Base-by-base conservation (phyloP, 116 monocot species). In the Cymodocea nodosa region DNA sequence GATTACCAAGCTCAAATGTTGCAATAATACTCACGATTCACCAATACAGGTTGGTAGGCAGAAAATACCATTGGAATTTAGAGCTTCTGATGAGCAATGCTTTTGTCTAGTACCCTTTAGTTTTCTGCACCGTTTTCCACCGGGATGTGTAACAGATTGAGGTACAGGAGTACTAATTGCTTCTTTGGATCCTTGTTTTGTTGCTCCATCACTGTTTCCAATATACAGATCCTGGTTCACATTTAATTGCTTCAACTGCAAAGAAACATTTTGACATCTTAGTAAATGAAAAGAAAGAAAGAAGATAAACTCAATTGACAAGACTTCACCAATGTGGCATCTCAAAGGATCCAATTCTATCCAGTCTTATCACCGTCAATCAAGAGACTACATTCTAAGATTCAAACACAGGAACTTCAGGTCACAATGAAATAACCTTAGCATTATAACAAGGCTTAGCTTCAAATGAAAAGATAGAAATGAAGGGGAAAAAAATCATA, bases 31-130 rank as follows among this genome's bases (percentile, higher is more conserved):
- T 30, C 15, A 5, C 35, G 24, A 13, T 15, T 64, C 17, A n/a
- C 19, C 23, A 4, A 25, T 15, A 35, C 55, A 56, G 5, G 5
- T 35, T 20, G 6, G 15, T 55, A 23, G 35, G 20, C 4, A 35
- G 49, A 48, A 56, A 65, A 72, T 62, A 83, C 88, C 88, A 69
- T 83, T 81, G 72, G 74, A 19, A 68, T 64, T 80, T 67, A 62
- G 9, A 56, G 23, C 63, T 17, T 78, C 51, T 25, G 25, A 71
- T 24, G 58, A 12, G 51, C 20, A 54, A 66, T 65, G 73, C 76
- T 80, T 87, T n/a, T 68, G 63, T 72, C 72, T 85, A 59, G 75
- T 58, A 76, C 55, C 17, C 66, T 93, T 93, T 63, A 55, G 36
- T 71, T 74, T 87, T 62, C 70, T 81, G 35, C 50, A 65, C 7